Evolutionary conservation across 1,139 yeast species (phyloP), one percentile per base, ranked within the genome.

Genomic region (Candida sp.): DNA sequence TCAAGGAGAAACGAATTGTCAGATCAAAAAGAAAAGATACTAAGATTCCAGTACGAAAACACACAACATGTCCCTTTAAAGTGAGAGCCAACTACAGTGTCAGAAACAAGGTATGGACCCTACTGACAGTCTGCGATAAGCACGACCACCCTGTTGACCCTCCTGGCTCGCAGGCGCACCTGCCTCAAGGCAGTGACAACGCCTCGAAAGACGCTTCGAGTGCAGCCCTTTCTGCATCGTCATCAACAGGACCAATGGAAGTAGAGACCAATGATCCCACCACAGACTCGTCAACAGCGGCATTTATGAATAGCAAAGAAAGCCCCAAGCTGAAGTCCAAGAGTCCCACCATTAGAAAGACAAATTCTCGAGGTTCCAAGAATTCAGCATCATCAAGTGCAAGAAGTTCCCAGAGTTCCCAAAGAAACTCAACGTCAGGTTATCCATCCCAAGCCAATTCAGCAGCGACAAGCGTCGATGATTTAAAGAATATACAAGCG

Each of bases 21-120:
- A 53, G 58, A 33, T 50, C 60, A 11, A 66, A 64, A 22, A 53
- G 51, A 27, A 48, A 48, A 7, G 47, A 48, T 11, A 30, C 47
- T 4, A 53, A 47, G 42, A 53, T 49, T 2, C 52, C 55, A 1
- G 42, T 60, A 9, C 48, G 73, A 46, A 58, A 72, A 23, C 66
- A 59, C 23, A 64, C 66, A 30, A 72, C 77, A 8, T 87, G 94
- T 63, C 91, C 92, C 1, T 87, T 87, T 63, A 77, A 89, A 63
- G 75, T 87, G 32, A 70, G 93, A 56, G 91, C 91, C 3, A 86
- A 88, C 55, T 85, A 73, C 58, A 83, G 88, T 0, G 65, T 81
- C 23, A 73, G 85, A 55, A 73, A 80, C 44, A 73, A 77, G 56
- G 66, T 68, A 43, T 87, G 93, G 93, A 72, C 83, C 8, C 72